Conservation (phyloP, 257 asterid genomes). For the Paulownia fortunei region DNA sequence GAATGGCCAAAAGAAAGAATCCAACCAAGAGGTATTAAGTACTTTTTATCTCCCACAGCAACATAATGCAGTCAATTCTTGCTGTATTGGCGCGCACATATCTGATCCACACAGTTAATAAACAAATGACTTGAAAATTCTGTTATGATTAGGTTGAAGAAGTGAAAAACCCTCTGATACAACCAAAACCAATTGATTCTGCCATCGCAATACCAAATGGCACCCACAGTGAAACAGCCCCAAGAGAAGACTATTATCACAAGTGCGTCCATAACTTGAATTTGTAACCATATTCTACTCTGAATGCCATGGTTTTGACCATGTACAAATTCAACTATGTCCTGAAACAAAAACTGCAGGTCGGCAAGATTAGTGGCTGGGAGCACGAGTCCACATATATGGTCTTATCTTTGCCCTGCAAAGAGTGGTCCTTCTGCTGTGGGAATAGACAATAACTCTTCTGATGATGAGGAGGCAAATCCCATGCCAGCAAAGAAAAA, state of each 20-base stretch:
- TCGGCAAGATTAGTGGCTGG: conserved; percentile 98
- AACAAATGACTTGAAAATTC: not conserved
- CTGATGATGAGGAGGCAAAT: conserved; percentile 68
- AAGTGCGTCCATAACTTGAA: conserved; percentile 40
- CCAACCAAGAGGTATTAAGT: conserved; percentile 51
- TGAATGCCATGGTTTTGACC: not conserved
- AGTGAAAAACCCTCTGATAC: conserved; percentile 61
- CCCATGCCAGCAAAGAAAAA: conserved; percentile 38
- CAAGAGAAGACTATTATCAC: conserved; percentile 66
- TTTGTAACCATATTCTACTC: not conserved
- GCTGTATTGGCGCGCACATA: too few species aligned
- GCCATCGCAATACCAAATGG: conserved; percentile 67
- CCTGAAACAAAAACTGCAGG: conserved; percentile 42
- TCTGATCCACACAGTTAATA: not conserved
- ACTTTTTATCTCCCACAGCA: not conserved
- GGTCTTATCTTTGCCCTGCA: conserved; percentile 65
- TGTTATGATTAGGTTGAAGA: conserved; percentile 56
- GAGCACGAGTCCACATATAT: conserved; percentile 81
- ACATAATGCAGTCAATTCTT: too few species aligned
- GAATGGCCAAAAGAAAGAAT: conserved; percentile 36
- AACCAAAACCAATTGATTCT: conserved; percentile 41
- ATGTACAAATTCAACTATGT: not conserved
- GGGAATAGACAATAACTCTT: conserved; percentile 47
- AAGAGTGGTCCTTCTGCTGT: conserved; percentile 82
- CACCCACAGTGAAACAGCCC: too few species aligned